Evolutionary conservation across 2,329 filamentous ascomycete species (phyloP).

Genomic region (Hypoxylon sp.): DNA sequence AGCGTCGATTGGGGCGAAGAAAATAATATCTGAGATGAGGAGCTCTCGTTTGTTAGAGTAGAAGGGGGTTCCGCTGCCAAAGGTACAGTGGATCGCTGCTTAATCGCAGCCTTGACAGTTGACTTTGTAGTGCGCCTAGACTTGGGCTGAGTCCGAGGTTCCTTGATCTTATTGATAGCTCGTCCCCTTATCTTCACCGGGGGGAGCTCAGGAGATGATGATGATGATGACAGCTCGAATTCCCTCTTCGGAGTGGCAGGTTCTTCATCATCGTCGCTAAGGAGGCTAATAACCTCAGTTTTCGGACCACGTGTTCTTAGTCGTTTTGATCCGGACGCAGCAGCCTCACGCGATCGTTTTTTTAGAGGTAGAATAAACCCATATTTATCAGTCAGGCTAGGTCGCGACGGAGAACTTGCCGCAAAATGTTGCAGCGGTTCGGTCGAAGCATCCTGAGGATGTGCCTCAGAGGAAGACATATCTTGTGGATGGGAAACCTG

Average conservation of each 20-base stretch:
- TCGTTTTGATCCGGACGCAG: constrained; percentile 18
- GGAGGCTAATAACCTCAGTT: constrained; percentile 21
- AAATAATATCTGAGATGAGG: not conserved
- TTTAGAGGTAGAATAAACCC: not conserved
- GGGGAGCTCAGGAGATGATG: too few species aligned
- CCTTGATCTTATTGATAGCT: not conserved
- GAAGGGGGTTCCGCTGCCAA: not conserved
- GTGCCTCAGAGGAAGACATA: not conserved
- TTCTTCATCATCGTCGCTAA: constrained; percentile 28
- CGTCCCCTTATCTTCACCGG: not conserved
- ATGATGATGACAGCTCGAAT: too few species aligned
- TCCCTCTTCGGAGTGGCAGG: not conserved
- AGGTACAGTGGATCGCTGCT: constrained; percentile 7
- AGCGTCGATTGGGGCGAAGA: constrained; percentile 1
- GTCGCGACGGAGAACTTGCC: not conserved
- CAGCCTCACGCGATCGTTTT: too few species aligned
- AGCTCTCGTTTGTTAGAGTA: not conserved
- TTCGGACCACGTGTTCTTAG: constrained; percentile 1
- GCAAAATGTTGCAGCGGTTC: constrained; percentile 3
- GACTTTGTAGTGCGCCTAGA: constrained; percentile 21
- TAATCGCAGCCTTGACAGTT: constrained; percentile 7
- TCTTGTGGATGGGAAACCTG: constrained; percentile 1
- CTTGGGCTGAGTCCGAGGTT: not conserved
- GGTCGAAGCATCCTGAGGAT: not conserved
- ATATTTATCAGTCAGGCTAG: not conserved